Conservation (phyloP, 768 basidiomycete species). For the Pleurotus tuber-regium region DNA sequence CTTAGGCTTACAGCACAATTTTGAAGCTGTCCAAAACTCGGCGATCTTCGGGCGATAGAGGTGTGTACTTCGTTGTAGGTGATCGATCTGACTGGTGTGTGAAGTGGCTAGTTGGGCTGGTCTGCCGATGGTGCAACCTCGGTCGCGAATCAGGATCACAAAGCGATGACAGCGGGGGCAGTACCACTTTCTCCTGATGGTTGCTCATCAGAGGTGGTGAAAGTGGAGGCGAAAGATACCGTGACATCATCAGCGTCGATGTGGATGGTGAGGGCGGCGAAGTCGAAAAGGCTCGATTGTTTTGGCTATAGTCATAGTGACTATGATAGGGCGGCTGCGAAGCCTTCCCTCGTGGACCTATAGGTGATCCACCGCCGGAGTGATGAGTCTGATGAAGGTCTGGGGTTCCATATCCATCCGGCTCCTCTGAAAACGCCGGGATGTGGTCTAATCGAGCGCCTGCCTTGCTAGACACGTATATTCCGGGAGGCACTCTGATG, state of each 20-base stretch:
- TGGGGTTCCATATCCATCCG: conserved; percentile 27
- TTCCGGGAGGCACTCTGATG: conserved; percentile 63
- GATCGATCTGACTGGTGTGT: conserved; percentile 17
- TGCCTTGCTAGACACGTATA: conserved; percentile 72
- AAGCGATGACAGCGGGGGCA: conserved; percentile 21
- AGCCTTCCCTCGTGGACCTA: conserved; percentile 5
- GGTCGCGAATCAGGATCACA: conserved; percentile 16
- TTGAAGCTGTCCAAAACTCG: conserved; percentile 56
- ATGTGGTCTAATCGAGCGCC: conserved; percentile 39
- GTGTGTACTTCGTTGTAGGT: conserved; percentile 28
- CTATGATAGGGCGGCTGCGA: not conserved
- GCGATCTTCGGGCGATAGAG: conserved; percentile 55
- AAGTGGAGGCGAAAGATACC: conserved; percentile 9
- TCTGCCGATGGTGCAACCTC: conserved; percentile 15
- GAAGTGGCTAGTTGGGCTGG: conserved; percentile 22
- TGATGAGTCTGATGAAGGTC: conserved; percentile 25
- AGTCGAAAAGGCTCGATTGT: not conserved
- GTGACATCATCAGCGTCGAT: conserved; percentile 11
- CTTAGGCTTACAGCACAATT: conserved; percentile 46
- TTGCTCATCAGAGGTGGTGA: not conserved
- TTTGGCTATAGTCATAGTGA: conserved; percentile 1
- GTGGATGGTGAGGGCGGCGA: conserved; percentile 14
- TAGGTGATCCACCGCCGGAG: not conserved
- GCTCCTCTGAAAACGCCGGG: conserved; percentile 45
- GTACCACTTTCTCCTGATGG: conserved; percentile 6